Conservation (phyloP, 116 monocot species). For the Papilionanthe hybrid region DNA sequence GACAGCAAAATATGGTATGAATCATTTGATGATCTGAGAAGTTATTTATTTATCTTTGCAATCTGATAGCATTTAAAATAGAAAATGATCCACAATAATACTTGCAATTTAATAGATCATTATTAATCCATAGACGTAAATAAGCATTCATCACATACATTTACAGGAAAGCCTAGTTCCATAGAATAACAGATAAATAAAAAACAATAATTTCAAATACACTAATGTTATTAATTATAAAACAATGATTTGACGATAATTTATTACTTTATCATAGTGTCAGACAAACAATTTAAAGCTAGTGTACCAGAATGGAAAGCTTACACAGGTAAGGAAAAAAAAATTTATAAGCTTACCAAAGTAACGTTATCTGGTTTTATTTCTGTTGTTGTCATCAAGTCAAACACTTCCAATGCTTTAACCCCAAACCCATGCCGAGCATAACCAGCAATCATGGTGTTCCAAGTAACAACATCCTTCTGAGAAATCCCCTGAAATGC, state of each 20-base stretch:
- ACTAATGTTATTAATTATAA: too few relatives aligned
- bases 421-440: slow-evolving; percentile 73
- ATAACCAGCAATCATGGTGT: slow-evolving; percentile 77
- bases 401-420: slow-evolving; percentile 58
- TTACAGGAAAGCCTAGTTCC: too few relatives aligned
- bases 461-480: slow-evolving; percentile 79
- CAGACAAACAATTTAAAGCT: too few relatives aligned
- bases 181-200: too few relatives aligned
- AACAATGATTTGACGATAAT: too few relatives aligned
- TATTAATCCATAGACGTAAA: too few relatives aligned
- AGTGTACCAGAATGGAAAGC: too few relatives aligned
- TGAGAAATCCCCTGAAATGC: slow-evolving; percentile 44
- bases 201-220: too few relatives aligned
- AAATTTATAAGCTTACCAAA: slow-evolving; percentile 29
- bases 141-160: too few relatives aligned
- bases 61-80: background rate
- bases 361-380: slow-evolving; percentile 65
- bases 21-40: background rate
- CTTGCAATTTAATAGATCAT: background rate
- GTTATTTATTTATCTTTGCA: background rate
- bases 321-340: background rate
- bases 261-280: too few relatives aligned
- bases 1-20: background rate
- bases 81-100: background rate
- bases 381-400: slow-evolving; percentile 39